Conservation (phyloP, 2,329 filamentous ascomycete species). For the Tolypocladium nubicola region DNA sequence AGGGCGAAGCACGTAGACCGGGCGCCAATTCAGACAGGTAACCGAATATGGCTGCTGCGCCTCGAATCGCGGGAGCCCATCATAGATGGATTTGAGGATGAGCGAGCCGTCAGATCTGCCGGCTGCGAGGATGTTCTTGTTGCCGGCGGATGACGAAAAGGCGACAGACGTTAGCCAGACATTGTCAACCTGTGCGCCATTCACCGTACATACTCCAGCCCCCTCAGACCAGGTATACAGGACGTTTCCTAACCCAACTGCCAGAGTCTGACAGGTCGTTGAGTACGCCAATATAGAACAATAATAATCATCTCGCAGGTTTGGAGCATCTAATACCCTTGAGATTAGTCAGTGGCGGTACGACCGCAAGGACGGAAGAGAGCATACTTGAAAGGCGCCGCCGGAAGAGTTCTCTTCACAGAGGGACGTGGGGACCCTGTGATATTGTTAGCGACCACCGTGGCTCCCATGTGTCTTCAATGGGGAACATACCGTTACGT, state of each 20-base stretch:
- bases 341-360: neutral
- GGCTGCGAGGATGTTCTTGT: slow-evolving; percentile 72
- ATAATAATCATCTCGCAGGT: slow-evolving; percentile 90
- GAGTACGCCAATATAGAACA: slow-evolving; percentile 87
- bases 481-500: neutral
- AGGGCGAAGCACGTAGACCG: slow-evolving; percentile 42
- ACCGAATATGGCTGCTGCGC: slow-evolving; percentile 61
- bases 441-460: slow-evolving; percentile 12
- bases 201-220: slow-evolving; percentile 47
- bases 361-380: neutral
- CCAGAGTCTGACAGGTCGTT: slow-evolving; percentile 60
- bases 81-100: slow-evolving; percentile 66
- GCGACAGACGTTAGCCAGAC: slow-evolving; percentile 72
- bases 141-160: slow-evolving; percentile 73
- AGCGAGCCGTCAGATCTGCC: slow-evolving; percentile 70
- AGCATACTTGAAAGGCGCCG: slow-evolving; percentile 66
- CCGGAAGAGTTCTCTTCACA: slow-evolving; percentile 43
- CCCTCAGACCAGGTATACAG: slow-evolving; percentile 86
- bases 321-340: slow-evolving; percentile 78
- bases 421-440: slow-evolving; percentile 1
- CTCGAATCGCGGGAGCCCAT: slow-evolving; percentile 62
- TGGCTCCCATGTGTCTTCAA: neutral
- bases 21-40: slow-evolving; percentile 74
- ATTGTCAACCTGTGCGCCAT: slow-evolving; percentile 12
- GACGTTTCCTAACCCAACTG: slow-evolving; percentile 68